A percentile compares a stretch with the other conserved stretches of the same genome.
Conservation (phyloP, 495 filamentous ascomycete genomes). For the Achaetomiella virescens region DNA sequence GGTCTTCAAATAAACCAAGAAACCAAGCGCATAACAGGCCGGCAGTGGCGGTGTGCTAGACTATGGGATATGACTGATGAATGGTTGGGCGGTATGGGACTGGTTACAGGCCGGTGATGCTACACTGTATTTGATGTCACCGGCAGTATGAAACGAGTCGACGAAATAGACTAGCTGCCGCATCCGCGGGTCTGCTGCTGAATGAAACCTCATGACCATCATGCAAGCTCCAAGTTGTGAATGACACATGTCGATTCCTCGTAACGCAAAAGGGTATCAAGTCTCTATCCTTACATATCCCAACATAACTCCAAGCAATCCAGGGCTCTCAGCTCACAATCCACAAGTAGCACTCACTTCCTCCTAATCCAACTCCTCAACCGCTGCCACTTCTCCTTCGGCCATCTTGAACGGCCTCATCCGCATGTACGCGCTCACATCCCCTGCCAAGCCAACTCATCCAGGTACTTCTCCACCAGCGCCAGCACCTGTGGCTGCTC, state of each 20-base stretch:
- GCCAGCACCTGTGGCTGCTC: slow-evolving; percentile 36
- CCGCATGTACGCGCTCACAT: slow-evolving; percentile 45
- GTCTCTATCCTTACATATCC: not conserved
- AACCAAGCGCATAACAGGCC: slow-evolving; percentile 14
- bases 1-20: slow-evolving; percentile 85
- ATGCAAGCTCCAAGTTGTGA: not conserved
- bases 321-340: not conserved
- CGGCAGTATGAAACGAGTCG: slow-evolving; percentile 21
- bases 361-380: not conserved
- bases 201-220: slow-evolving; percentile 12
- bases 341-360: not conserved
- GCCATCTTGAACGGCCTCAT: slow-evolving; percentile 28
- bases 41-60: slow-evolving; percentile 21
- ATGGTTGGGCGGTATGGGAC: slow-evolving; percentile 21
- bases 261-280: not conserved
- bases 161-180: slow-evolving; percentile 24
- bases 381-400: not conserved
- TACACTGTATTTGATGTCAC: slow-evolving; percentile 22
- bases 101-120: slow-evolving; percentile 19
- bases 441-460: slow-evolving; percentile 34
- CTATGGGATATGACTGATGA: slow-evolving; percentile 35
- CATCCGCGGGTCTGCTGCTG: slow-evolving; percentile 7
- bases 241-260: not conserved
- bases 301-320: not conserved
- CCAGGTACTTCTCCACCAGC: slow-evolving; percentile 46